phyloP scores from a whole-genome alignment of 495 filamentous ascomycete species.

The Aspergillus steynii region DNA sequence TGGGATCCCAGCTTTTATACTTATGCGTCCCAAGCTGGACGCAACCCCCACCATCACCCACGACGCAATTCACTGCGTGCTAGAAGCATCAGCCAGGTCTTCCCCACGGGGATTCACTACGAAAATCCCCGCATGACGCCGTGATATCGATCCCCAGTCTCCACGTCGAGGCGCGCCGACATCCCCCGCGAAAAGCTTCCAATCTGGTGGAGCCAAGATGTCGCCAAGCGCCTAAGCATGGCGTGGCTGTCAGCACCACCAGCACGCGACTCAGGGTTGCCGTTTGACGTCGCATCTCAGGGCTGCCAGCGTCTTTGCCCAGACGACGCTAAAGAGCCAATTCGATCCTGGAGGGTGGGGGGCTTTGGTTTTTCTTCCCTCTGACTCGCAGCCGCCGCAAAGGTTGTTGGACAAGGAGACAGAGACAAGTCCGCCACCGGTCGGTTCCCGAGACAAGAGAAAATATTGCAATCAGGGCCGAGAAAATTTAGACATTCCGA shows the following conservation, averaged over 20 bases:
- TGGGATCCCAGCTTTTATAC: background rate
- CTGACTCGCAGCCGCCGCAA: background rate
- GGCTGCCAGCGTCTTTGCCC: background rate
- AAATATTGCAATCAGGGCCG: background rate
- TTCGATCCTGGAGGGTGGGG: background rate
- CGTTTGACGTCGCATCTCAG: background rate
- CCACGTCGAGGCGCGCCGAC: slow-evolving; percentile 3
- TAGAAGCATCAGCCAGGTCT: background rate
- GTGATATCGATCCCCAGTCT: background rate
- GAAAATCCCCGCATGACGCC: slow-evolving; percentile 7
- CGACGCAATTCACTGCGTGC: background rate
- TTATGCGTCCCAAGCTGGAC: background rate
- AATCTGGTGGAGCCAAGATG: slow-evolving; percentile 22
- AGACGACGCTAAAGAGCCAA: background rate
- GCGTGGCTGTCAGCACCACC: slow-evolving; percentile 12
- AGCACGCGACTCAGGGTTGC: slow-evolving; percentile 10
- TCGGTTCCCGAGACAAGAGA: no score
- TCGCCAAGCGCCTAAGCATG: slow-evolving; percentile 23
- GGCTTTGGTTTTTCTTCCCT: background rate
- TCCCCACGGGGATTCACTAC: slow-evolving; percentile 9
- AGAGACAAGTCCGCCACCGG: background rate
- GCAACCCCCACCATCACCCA: background rate
- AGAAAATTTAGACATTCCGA: background rate
- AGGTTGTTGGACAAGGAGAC: background rate
- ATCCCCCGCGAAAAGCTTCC: slow-evolving; percentile 17